Conservation (phyloP, 2,329 filamentous ascomycete species). For the Ceratocystis colombiana region DNA sequence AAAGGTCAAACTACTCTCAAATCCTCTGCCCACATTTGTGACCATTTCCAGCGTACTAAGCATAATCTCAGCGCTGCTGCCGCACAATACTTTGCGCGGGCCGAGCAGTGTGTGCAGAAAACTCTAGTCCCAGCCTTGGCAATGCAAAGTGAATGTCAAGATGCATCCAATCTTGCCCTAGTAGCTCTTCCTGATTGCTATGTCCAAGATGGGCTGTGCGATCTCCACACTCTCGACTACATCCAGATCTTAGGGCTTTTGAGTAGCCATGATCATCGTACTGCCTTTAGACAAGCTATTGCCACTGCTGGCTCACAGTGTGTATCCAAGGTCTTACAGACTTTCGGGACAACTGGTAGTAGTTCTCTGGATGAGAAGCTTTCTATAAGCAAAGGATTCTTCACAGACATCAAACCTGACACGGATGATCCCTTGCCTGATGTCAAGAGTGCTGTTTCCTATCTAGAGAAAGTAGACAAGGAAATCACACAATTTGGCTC, state of each 20-base stretch:
- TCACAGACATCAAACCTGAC: not conserved
- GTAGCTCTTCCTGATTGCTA: slow-evolving; percentile 18
- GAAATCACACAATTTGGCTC: not conserved
- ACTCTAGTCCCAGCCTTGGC: slow-evolving; percentile 4
- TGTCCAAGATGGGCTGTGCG: slow-evolving; percentile 17
- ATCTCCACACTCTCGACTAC: slow-evolving; percentile 19
- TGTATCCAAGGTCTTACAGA: slow-evolving; percentile 2
- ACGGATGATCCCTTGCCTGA: not conserved
- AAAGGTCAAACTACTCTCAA: slow-evolving; percentile 8
- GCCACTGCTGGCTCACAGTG: slow-evolving; percentile 9
- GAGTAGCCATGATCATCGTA: slow-evolving; percentile 19
- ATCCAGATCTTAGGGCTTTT: slow-evolving; percentile 19
- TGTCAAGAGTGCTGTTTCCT: not conserved
- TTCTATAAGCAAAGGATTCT: slow-evolving; percentile 11
- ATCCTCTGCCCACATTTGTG: slow-evolving; percentile 18
- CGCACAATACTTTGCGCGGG: slow-evolving; percentile 15
- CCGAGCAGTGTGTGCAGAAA: slow-evolving; percentile 20
- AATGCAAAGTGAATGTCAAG: slow-evolving; percentile 14
- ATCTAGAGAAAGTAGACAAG: slow-evolving; percentile 5
- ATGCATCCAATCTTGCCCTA: slow-evolving; percentile 13
- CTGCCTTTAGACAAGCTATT: slow-evolving; percentile 18
- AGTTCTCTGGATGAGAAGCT: slow-evolving; percentile 9
- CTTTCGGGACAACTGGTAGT: not conserved
- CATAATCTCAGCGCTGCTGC: slow-evolving; percentile 3
- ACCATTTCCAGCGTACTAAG: slow-evolving; percentile 18